These are phyloP conservation scores for Penicillium hesseltinei DNA, from an alignment of 2,329 filamentous ascomycete species.

Conservation along the genomic window DNA sequence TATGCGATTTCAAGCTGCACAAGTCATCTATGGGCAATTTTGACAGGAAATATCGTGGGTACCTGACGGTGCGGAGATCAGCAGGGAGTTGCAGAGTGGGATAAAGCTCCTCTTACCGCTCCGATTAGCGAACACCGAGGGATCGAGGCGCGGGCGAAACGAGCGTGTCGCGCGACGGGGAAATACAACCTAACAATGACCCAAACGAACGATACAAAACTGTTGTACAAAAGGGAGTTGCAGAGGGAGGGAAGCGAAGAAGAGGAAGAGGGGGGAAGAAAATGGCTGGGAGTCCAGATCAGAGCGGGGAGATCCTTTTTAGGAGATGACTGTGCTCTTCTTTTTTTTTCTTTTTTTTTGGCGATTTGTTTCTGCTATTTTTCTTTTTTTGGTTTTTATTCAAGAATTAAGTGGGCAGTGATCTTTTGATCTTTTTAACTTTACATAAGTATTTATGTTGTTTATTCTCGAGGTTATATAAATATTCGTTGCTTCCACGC, in stretches of 20 bases:
- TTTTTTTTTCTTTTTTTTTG: neutral
- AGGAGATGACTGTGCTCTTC: conserved; percentile 1
- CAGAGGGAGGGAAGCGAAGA: conserved; percentile 16
- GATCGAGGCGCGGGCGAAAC: conserved; percentile 18
- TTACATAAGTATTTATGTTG: neutral
- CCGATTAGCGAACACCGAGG: conserved; percentile 19
- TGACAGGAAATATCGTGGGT: conserved; percentile 17
- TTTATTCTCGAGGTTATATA: neutral
- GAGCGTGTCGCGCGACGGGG: conserved; percentile 23
- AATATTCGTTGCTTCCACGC: neutral
- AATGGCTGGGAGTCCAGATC: conserved; percentile 24
- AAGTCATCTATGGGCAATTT: conserved; percentile 23
- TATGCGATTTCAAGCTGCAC: conserved; percentile 10
- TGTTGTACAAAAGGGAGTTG: conserved; percentile 27
- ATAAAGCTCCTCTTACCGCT: conserved; percentile 25
- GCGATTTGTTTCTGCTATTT: neutral
- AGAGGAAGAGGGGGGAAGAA: conserved; percentile 20
- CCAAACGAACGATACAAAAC: conserved; percentile 20
- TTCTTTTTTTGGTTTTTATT: neutral
- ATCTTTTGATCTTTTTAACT: neutral
- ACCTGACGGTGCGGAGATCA: conserved; percentile 38
- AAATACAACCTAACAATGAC: conserved; percentile 20
- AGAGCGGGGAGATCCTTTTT: conserved; percentile 19
- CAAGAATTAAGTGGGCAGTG: neutral
- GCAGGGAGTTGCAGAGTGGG: conserved; percentile 29